Conservation (phyloP, 108 stramenopile genomes). For the Cylindrotheca fusiformis region DNA sequence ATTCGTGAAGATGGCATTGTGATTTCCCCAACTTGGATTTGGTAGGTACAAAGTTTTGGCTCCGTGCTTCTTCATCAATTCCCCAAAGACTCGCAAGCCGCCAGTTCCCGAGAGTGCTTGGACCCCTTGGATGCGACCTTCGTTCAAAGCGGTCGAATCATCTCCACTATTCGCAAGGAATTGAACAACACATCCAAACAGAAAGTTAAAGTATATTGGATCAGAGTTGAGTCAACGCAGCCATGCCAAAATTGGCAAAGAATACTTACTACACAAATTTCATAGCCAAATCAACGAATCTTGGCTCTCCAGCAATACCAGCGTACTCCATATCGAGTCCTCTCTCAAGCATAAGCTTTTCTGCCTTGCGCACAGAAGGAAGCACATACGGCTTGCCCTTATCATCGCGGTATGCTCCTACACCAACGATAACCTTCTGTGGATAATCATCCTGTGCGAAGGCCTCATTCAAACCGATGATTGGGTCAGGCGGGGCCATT, state of each 20-base stretch:
- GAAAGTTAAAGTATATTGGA: too few relatives aligned
- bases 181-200: too few relatives aligned
- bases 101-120: slow-evolving; percentile 98
- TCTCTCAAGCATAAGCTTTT: slow-evolving; percentile 70
- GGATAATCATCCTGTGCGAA: slow-evolving; percentile 69
- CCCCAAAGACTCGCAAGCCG: slow-evolving; percentile 92
- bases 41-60: slow-evolving; percentile 91
- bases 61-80: slow-evolving; percentile 82
- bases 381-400: slow-evolving; percentile 94
- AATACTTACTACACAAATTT: slow-evolving; percentile 80
- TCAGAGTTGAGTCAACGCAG: too few relatives aligned
- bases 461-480: slow-evolving; percentile 95
- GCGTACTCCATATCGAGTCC: slow-evolving; percentile 80
- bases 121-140: slow-evolving; percentile 84
- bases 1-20: slow-evolving; percentile 92
- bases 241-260: not conserved
- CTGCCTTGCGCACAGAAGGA: slow-evolving; percentile 93
- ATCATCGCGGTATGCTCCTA: slow-evolving; percentile 96
- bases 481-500: slow-evolving; percentile 97
- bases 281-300: slow-evolving; percentile 86
- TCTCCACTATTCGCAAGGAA: slow-evolving; percentile 68
- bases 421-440: slow-evolving; percentile 88
- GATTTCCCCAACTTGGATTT: slow-evolving; percentile 99
- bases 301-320: slow-evolving; percentile 86
- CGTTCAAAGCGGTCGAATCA: slow-evolving; percentile 76